Percentiles rank a stretch among this genome's conserved stretches.
phyloP scores from a whole-genome alignment of 2,329 filamentous ascomycete genomes.

The Sarocladiaceae sp. region DNA sequence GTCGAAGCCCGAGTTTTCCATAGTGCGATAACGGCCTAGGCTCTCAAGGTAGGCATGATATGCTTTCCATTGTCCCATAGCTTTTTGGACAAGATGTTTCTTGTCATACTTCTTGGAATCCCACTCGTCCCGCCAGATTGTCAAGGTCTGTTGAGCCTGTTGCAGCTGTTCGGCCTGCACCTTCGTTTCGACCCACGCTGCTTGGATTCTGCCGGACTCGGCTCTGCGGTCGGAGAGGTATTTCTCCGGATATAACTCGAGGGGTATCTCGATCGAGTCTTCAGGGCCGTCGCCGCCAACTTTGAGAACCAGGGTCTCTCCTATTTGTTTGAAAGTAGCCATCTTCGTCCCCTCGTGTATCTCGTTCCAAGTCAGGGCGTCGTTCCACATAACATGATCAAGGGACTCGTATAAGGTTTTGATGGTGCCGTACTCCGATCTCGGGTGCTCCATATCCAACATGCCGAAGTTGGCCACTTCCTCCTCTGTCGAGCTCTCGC shows the following conservation, averaged over 20 bases:
- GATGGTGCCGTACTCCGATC: constrained; percentile 32
- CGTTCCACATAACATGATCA: constrained; percentile 44
- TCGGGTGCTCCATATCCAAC: constrained; percentile 34
- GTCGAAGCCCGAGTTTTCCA: constrained; percentile 33
- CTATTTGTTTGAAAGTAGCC: constrained; percentile 39
- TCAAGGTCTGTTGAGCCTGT: constrained; percentile 20
- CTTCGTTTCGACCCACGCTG: constrained; percentile 27
- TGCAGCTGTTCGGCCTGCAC: constrained; percentile 18
- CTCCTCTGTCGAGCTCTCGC: constrained; percentile 26
- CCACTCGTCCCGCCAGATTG: constrained; percentile 24
- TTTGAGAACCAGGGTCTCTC: constrained; percentile 47
- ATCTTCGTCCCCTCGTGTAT: constrained; percentile 33
- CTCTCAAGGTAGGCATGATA: constrained; percentile 31
- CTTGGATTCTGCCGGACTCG: constrained; percentile 41
- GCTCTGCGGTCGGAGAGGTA: constrained; percentile 42
- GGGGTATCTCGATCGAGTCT: constrained; percentile 45
- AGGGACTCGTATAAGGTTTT: constrained; percentile 43
- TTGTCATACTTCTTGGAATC: constrained; percentile 22
- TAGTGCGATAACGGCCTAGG: constrained; percentile 29
- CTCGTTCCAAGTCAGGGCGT: constrained; percentile 32
- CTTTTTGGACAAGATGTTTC: constrained; percentile 24
- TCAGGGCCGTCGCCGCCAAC: constrained; percentile 37
- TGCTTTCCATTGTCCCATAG: constrained; percentile 25
- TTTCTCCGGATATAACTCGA: constrained; percentile 49
- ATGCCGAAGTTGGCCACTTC: constrained; percentile 31